Evolutionary conservation across 495 filamentous ascomycete genomes (phyloP), one percentile per base, ranked within the genome.

Genomic region (Hypoxylon trugodes): DNA sequence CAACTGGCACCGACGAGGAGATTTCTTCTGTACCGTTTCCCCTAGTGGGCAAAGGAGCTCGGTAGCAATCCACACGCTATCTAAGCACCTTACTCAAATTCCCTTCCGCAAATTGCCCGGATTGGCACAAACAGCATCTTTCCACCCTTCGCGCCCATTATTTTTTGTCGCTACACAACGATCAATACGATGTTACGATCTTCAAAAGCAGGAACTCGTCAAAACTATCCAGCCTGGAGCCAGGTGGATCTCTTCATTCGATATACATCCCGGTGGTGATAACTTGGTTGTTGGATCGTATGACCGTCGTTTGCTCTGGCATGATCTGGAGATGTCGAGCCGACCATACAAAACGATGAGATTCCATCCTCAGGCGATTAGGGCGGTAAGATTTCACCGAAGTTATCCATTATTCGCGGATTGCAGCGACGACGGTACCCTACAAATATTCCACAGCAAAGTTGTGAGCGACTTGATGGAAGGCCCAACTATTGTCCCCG

Each of bases 151-250:
- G 42, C 87, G 93, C 49, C 93, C 96, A 3, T 86, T 96, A 46
- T 91, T 98, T 75, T 97, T 98, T 66, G 92, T 98, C 33, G 95
- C 95, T 15, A 98, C 96, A 21, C 93, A 96, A 73, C 89, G 92
- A 46, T 88, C 89, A 26, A 90, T 98, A 67, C 90, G 95, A 41
- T 89, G 87, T 65, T 98, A 98, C 77, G 94, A 98, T 73, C 84
- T 98, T 24, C 87, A 91, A 37, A 88, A 86, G 69, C 92, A 97
- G 73, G 86, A 94, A 55, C 86, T 97, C 18, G 81, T 96, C 74
- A 95, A 96, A 79, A 90, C 91, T 60, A 81, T 98, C 43, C 90
- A 94, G 69, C 95, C 95, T 6, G 95, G 95, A 65, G 91, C 93
- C 0, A 87, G 92, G 64, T 97, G 94, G 93, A 97, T 98, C 66